A percentile compares a stretch with the other conserved stretches of the same genome.
Evolutionary conservation across 2,329 filamentous ascomycete species (phyloP).

Genomic region (Endothia cerciana): DNA sequence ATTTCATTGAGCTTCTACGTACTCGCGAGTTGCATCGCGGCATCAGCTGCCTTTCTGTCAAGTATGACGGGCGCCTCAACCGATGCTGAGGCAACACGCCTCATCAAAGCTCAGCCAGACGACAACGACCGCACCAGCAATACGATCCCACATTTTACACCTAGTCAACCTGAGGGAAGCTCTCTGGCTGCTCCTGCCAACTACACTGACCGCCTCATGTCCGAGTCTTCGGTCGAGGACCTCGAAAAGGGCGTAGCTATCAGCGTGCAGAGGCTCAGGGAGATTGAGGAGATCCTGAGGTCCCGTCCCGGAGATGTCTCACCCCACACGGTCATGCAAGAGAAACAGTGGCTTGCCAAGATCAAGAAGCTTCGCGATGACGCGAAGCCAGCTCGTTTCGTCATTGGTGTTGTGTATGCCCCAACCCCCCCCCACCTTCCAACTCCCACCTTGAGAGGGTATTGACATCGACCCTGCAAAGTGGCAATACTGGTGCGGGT

Average conservation of each 20-base stretch:
- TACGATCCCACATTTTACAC: neutral
- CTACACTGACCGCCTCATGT: neutral
- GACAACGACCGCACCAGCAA: neutral
- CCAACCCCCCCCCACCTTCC: neutral
- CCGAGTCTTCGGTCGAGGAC: conserved; percentile 27
- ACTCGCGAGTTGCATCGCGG: neutral
- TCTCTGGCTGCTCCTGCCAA: conserved; percentile 6
- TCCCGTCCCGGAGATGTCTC: neutral
- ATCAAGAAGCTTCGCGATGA: conserved; percentile 47
- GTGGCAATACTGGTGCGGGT: conserved; percentile 63
- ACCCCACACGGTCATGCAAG: conserved; percentile 28
- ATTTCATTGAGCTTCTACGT: neutral
- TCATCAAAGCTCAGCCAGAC: neutral
- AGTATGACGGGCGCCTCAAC: neutral
- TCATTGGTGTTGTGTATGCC: conserved; percentile 57
- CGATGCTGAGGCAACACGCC: neutral
- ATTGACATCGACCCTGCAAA: neutral
- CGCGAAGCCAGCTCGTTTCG: conserved; percentile 41
- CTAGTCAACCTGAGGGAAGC: neutral
- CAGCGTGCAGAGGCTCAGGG: conserved; percentile 31
- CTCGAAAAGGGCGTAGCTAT: conserved; percentile 35
- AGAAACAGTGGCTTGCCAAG: conserved; percentile 31
- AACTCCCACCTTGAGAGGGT: neutral
- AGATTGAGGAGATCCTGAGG: conserved; percentile 32
- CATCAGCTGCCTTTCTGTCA: neutral